phyloP scores from a whole-genome alignment of 805 yeast species.

The Hanseniaspora hatyaiensis region DNA sequence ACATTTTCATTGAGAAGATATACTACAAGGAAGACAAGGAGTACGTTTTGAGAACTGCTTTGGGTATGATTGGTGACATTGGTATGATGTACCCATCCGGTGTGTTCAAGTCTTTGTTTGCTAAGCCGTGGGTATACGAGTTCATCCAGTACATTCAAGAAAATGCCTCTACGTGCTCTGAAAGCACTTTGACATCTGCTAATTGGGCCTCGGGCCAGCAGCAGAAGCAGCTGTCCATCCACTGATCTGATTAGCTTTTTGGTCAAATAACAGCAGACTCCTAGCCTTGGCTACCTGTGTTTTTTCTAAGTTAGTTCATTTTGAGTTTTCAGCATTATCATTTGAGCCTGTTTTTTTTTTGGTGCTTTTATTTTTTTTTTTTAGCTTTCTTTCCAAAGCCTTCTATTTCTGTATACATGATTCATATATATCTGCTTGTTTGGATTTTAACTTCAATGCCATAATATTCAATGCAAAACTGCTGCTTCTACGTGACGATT shows the following conservation, averaged over 20 bases:
- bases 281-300: too few species aligned
- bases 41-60: slow-evolving; percentile 61
- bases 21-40: slow-evolving; percentile 15
- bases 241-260: slow-evolving; percentile 16
- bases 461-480: too few species aligned
- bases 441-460: too few species aligned
- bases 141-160: slow-evolving; percentile 52
- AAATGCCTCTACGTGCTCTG: slow-evolving; percentile 51
- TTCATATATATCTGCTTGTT: too few species aligned
- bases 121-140: slow-evolving; percentile 67
- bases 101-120: slow-evolving; percentile 52
- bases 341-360: too few species aligned
- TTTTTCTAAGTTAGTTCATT: too few species aligned
- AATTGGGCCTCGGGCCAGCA: slow-evolving; percentile 87
- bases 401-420: too few species aligned
- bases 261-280: too few species aligned
- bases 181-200: slow-evolving; percentile 77
- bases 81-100: slow-evolving; percentile 78
- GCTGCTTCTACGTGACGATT: too few species aligned
- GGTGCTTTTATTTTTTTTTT: too few species aligned
- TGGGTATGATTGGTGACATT: slow-evolving; percentile 86
- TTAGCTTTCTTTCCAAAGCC: too few species aligned
- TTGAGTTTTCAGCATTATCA: too few species aligned
- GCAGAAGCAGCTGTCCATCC: slow-evolving; percentile 25
- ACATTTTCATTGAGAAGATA: slow-evolving; percentile 11